Evolutionary conservation across 768 basidiomycete species (phyloP).

Genomic region (Gelatoporia subvermispora): DNA sequence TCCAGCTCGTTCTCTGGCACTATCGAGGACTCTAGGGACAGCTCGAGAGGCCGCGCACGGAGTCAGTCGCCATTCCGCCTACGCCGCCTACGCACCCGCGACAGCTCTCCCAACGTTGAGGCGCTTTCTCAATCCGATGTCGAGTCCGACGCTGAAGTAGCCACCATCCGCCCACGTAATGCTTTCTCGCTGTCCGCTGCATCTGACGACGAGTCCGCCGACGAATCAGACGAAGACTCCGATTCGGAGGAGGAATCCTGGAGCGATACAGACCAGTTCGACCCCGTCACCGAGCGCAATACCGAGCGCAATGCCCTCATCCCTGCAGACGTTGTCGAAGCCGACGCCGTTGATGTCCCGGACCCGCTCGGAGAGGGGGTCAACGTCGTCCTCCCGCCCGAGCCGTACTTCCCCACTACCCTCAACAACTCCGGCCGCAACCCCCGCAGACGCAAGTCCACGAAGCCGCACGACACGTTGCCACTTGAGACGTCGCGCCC

Average conservation of each 20-base stretch:
- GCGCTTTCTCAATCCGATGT: constrained; percentile 57
- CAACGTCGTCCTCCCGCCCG: constrained; percentile 79
- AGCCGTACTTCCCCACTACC: constrained; percentile 77
- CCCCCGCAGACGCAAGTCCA: constrained; percentile 54
- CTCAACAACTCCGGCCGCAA: constrained; percentile 44
- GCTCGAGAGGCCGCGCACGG: constrained; percentile 51
- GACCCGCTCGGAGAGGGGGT: constrained; percentile 92
- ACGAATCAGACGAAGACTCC: constrained; percentile 49
- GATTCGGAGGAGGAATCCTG: constrained; percentile 52
- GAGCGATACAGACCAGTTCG: constrained; percentile 60
- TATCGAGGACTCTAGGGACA: constrained; percentile 28
- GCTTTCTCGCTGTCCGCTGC: constrained; percentile 55
- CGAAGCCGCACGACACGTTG: constrained; percentile 58
- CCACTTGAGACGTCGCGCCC: constrained; percentile 70
- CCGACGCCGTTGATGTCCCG: constrained; percentile 46
- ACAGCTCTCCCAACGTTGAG: constrained; percentile 44
- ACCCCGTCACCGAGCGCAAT: constrained; percentile 81
- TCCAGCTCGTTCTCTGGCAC: constrained; percentile 39
- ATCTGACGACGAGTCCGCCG: constrained; percentile 58
- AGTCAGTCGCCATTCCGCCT: constrained; percentile 80
- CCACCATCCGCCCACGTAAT: constrained; percentile 51
- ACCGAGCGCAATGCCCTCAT: constrained; percentile 77
- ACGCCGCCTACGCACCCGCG: constrained; percentile 56
- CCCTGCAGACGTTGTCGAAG: constrained; percentile 44
- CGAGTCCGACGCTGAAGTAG: constrained; percentile 52